Evolutionary conservation across 2,329 filamentous ascomycete species (phyloP), one percentile per base, ranked within the genome.

Genomic region (Aspergillus sp.): DNA sequence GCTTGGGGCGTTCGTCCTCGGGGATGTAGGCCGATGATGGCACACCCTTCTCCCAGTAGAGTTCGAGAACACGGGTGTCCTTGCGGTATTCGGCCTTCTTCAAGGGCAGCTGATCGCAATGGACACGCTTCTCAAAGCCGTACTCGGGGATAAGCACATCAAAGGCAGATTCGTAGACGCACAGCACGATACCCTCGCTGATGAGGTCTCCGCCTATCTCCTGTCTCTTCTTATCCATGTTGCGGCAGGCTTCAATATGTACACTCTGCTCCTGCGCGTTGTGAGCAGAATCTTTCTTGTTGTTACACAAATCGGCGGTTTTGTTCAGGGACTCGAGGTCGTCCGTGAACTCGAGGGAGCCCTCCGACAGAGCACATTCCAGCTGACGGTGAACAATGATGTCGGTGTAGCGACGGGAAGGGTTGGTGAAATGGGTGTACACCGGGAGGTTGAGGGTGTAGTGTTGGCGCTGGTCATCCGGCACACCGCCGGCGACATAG

Each of bases 11-110:
- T 78, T 99, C 94, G 69, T 99, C 94, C 69, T 99, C 94, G 2
- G 94, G 94, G 48, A 99, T 88, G 64, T 95, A 99, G 2, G 92
- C 89, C 41, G 93, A 97, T 58, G 92, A 97, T 23, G 93, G 91
- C 6, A 97, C 91, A 44, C 94, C 94, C 83, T 97, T 99, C 85
- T 99, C 94, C 94, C 94, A 99, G 81, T 97, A 99, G 14, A 99
- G 83, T 76, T 99, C 94, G 44, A 99, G 81, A 25, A 97, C 85
- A 51, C 94, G 86, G 77, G 92, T 90, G 70, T 96, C 91, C 81
- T 97, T 97, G 74, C 95, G 87, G 76, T 94, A 99, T 71, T 99
- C 94, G n/a, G 94, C 94, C 81, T 99, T 99, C 83, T 97, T 85
- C 62, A 99, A 79, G 25, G 94, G 94, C 69, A 99, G 81, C 78